Conservation (phyloP, 1,284 basidiomycete species). For the Lentinus polychrous region DNA sequence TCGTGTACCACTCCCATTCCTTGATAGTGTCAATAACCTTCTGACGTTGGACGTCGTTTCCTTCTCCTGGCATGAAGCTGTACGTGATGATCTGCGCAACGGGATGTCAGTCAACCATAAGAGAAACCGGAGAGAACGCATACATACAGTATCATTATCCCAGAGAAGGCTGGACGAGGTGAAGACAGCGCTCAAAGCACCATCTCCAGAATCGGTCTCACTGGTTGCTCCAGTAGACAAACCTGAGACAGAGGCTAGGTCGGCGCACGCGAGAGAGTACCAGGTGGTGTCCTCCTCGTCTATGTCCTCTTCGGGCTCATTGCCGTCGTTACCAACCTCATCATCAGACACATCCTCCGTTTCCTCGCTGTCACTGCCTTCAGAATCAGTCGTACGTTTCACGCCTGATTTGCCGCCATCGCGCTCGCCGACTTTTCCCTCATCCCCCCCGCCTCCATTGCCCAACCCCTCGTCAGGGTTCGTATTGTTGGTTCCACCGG, state of each 20-base stretch:
- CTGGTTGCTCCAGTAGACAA: background rate
- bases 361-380: constrained; percentile 33
- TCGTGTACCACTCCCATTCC: constrained; percentile 4
- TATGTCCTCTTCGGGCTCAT: background rate
- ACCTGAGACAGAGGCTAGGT: background rate
- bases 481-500: no score
- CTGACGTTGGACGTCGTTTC: background rate
- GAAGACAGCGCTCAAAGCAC: background rate
- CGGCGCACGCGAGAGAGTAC: background rate
- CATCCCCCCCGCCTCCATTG: no score
- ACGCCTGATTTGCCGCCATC: no score
- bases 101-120: background rate
- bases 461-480: no score
- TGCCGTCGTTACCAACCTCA: no score
- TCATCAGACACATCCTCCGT: no score
- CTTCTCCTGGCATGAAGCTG: background rate
- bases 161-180: background rate
- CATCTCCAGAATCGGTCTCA: background rate
- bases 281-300: background rate
- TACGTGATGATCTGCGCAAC: constrained; percentile 2
- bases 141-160: constrained; percentile 1
- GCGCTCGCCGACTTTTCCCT: no score
- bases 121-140: background rate
- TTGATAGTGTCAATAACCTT: constrained; percentile 3
- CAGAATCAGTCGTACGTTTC: no score